Base-by-base conservation (phyloP, 2,329 filamentous ascomycete species). In the Metarhizium brunneum region DNA sequence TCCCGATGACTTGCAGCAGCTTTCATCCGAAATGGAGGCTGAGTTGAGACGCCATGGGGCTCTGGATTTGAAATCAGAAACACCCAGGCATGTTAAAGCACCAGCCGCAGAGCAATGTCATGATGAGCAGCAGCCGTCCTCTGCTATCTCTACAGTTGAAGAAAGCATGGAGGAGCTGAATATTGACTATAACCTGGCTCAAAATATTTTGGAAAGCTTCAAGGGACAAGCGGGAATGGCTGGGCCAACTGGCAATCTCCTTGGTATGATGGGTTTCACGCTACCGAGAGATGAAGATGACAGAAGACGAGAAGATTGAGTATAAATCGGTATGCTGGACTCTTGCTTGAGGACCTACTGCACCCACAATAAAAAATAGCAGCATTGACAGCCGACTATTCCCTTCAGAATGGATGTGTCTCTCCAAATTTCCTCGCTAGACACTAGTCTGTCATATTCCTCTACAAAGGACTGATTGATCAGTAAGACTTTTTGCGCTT, bases 171-270 rank as follows among this genome's bases (percentile, higher is more conserved):
- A 81, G 0, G 84, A 87, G 54, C 80, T 94, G 4, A 79, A 91
- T 59, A 83, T 94, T 32, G 89, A 97, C 66, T 88, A 91, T 62
- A 92, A 94, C 59, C 76, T 99, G 29, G 91, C 89, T 18, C 90
- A 88, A 69, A 97, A 97, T 65, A 76, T 99, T 54, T 76, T 99
- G 1, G 90, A 96, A 69, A 92, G 90, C 63, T 92, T 99, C 71
- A 95, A 95, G 66, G 86, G 88, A 16, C 92, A 97, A 69, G 90
- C 78, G 18, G 94, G 94, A 13, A 82, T 87, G 76, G 79, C 90
- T 36, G 94, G 94, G 0, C 94, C 94, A 1, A 88, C 88, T 2
- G 85, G 92, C 1, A 97, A 96, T 67, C 75, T 99, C 58, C 79
- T 99, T 64, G 86, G 85, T 6, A 81, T 95, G 73, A 87, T 97